Evolutionary conservation across 78 protist species (phyloP).

Genomic region (Creolimax fragrantissima): DNA sequence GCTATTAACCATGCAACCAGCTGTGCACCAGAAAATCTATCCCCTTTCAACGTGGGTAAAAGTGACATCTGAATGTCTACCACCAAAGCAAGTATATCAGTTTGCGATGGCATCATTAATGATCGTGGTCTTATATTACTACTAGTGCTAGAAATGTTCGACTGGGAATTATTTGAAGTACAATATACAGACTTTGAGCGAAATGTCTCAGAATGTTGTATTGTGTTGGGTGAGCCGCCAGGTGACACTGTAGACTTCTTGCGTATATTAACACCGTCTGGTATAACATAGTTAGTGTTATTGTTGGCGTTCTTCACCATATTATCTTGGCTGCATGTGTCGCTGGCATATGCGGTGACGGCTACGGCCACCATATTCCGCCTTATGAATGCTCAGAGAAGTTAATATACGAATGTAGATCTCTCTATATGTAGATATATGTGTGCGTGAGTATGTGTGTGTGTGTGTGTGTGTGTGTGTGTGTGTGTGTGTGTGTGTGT

Average conservation of each 20-base stretch:
- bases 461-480: neutral
- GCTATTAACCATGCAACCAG: neutral
- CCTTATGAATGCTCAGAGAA: neutral
- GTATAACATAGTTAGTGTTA: neutral
- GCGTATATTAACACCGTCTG: neutral
- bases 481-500: neutral
- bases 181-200: no score
- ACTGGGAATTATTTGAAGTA: no score
- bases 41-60: neutral
- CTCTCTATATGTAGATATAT: neutral
- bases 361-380: no score
- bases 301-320: neutral
- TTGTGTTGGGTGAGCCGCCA: no score
- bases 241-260: neutral
- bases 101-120: neutral
- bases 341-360: no score
- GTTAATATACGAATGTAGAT: neutral
- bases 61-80: neutral
- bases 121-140: neutral
- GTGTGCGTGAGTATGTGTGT: neutral
- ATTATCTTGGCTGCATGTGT: neutral
- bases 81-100: neutral
- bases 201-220: no score
- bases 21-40: neutral
- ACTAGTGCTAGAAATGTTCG: neutral